phyloP scores from a whole-genome alignment of 164 flowering plant species.

The Umbellularia californica region DNA sequence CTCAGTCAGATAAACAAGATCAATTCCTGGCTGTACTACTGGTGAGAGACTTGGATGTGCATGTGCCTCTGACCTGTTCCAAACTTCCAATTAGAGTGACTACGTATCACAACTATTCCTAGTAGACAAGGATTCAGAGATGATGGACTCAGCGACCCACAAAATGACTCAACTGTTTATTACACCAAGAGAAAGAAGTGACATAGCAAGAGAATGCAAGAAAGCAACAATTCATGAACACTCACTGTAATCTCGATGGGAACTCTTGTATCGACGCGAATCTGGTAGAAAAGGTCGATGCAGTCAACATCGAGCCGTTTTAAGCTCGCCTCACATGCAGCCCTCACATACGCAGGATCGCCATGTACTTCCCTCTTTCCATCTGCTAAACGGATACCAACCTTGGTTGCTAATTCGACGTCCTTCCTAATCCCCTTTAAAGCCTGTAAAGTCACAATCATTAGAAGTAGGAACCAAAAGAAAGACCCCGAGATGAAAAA shows the following conservation, averaged over 20 bases:
- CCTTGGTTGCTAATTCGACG: constrained; percentile 22
- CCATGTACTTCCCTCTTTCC: constrained; percentile 11
- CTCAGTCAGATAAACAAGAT: too few relatives aligned
- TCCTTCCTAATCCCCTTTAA: constrained; percentile 19
- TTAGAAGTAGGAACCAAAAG: too few relatives aligned
- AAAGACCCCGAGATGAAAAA: too few relatives aligned
- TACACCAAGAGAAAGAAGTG: fast-evolving
- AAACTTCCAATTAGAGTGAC: too few relatives aligned
- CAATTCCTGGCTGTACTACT: too few relatives aligned
- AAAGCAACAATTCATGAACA: fast-evolving
- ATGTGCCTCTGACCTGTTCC: fast-evolving
- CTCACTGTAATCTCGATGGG: too few relatives aligned
- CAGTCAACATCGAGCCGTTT: constrained; percentile 17
- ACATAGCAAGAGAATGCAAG: too few relatives aligned
- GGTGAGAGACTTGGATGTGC: too few relatives aligned
- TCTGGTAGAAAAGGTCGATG: constrained; percentile 19
- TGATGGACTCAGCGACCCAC: fast-evolving
- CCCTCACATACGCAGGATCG: constrained; percentile 13
- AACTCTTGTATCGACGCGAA: background rate
- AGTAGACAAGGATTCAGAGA: too few relatives aligned
- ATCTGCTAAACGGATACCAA: constrained; percentile 7
- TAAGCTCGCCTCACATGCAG: constrained; percentile 17
- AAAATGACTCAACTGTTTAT: too few relatives aligned
- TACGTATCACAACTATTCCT: too few relatives aligned
- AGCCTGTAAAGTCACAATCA: constrained; percentile 10